Evolutionary conservation across 129 eudicot genomes (phyloP), one percentile per base, ranked within the genome.

Genomic region (Flaveria ramosissima): DNA sequence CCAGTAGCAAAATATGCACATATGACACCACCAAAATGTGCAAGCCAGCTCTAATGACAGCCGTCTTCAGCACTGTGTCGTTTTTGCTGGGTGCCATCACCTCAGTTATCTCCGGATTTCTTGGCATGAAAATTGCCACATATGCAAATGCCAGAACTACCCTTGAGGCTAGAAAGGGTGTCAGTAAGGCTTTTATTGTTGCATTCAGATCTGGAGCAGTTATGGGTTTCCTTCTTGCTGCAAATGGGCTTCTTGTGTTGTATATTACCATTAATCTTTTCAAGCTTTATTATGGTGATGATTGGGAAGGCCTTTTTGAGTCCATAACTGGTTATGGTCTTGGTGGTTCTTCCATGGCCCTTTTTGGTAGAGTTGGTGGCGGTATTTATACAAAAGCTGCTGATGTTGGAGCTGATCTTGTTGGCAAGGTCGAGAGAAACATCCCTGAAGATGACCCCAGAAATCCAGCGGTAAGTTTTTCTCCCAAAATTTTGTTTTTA

Each of bases 331-430:
- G 97, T 82, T 92, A 92, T 80, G 96, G 97, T 41, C 93, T 92
- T 68, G 96, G 97, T 82, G 97, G 97, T 78, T 92, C 97, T 78
- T 87, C 93, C 62, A 92, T 92, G 93, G 97, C 97, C 30, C 96
- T 92, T 45, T 92, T 92, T 70, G 97, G 96, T 52, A 88, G 97
- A 83, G 97, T 92, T 77, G 97, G 84, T 78, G 97, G 97, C 12
- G 97, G 97, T 53, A 92, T 92, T 13, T 92, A 87, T 56, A 87
- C 97, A 9, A 92, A 92, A 73, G 96, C 93, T 84, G 96, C 97
- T 74, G 97, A 92, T 83, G 96, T 92, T 67, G 97, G 97, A 16
- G 96, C 96, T 65, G 96, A 92, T 84, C 93, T 92, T 20, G 97
- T 92, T 24, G 96, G 96, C 72, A 92, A 89, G 83, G 88, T 89